Percentiles rank a stretch among this genome's conserved stretches.
Evolutionary conservation across 495 filamentous ascomycete species (phyloP).

Genomic region (Podospora bellae-mahoneyi): DNA sequence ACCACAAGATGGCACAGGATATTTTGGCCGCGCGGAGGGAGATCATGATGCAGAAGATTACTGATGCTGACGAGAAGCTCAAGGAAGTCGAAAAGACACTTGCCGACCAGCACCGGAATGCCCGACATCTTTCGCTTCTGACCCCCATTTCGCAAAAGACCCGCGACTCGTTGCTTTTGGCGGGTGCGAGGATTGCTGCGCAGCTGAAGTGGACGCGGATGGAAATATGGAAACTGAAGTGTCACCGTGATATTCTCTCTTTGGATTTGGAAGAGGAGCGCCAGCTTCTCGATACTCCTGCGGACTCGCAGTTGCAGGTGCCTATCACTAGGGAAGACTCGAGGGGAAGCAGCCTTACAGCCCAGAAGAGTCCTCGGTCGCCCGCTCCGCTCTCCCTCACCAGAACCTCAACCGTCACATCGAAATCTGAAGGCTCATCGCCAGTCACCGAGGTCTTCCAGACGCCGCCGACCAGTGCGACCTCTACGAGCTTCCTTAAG

Average conservation of each 20-base stretch:
- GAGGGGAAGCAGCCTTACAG: conserved; percentile 24
- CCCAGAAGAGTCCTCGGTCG: conserved; percentile 35
- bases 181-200: conserved; percentile 80
- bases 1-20: conserved; percentile 75
- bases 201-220: conserved; percentile 90
- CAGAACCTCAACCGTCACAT: conserved; percentile 28
- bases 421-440: conserved; percentile 36
- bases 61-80: conserved; percentile 79
- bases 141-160: conserved; percentile 85
- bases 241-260: conserved; percentile 81
- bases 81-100: conserved; percentile 67
- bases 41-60: conserved; percentile 78
- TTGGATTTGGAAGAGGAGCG: conserved; percentile 81
- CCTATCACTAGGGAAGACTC: conserved; percentile 30
- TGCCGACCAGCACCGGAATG: conserved; percentile 80
- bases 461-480: conserved; percentile 46
- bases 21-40: conserved; percentile 75
- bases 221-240: conserved; percentile 89
- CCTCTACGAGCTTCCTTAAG: conserved; percentile 45
- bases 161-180: conserved; percentile 77
- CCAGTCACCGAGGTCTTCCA: conserved; percentile 42
- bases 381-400: conserved; percentile 31
- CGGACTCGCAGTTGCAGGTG: conserved; percentile 27
- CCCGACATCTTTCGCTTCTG: conserved; percentile 84
- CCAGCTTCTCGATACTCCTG: conserved; percentile 36